Evolutionary conservation across 2,329 filamentous ascomycete genomes (phyloP), one percentile per base, ranked within the genome.

Genomic region (Colletotrichum australisinense): DNA sequence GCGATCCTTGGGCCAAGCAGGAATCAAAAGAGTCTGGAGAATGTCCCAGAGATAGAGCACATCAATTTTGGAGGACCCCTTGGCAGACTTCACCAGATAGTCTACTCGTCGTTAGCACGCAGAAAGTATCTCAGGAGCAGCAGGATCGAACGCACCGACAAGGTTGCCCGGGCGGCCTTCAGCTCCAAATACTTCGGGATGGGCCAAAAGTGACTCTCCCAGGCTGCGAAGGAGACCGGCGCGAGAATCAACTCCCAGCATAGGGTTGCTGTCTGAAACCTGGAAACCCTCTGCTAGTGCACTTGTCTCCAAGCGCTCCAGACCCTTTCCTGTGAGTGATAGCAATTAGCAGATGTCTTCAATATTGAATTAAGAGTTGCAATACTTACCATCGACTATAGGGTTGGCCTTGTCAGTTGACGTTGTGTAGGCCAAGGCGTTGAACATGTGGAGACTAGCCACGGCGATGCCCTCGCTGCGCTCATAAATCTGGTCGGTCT

Each of bases 381-480:
- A 49, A 22, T 9, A 0, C 2, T 4, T 76, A 84, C 84, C 84
- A 72, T 86, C 80, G 1, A 84, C 84, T 2, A 70, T 58, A 4
- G 79, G 76, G 5, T 73, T 74, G 1, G 57, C 74, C 49, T 75
- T 60, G 42, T 49, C 42, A 22, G 42, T 22, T 24, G 72, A 59
- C 16, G 77, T 64, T 38, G 79, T 79, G 52, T 88, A 87, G 1
- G 81, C 81, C 0, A 84, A 80, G 0, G 81, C 75, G 8, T 81
- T 78, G 67, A 88, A 88, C 86, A 89, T 88, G 75, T 89, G 81
- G 2, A 88, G 78, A 1, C 82, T 83, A 0, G 87, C 87, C 1
- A 88, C 84, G 1, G 87, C 87, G 46, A 88, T 87, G 1, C 87
- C 87, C 74, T 89, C 87, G 64, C 86, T 88, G 4, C 87, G 77